Evolutionary conservation across 768 basidiomycete genomes (phyloP).

Genomic region (Gautieria morchelliformis): DNA sequence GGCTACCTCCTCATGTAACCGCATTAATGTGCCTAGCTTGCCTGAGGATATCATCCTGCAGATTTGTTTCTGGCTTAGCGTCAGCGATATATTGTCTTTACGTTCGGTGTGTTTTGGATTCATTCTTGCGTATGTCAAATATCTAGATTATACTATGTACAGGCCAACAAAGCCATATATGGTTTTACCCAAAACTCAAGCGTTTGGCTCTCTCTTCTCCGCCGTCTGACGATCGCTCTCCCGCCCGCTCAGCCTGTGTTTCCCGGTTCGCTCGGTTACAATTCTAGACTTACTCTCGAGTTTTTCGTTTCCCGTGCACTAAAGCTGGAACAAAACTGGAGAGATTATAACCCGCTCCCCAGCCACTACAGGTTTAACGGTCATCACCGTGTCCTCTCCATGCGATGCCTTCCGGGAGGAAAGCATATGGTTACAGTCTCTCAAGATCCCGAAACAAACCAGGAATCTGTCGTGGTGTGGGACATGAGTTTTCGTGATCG

Average conservation of each 20-base stretch:
- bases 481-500: slow-evolving; percentile 4
- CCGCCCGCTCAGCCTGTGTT: background rate
- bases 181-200: background rate
- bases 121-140: background rate
- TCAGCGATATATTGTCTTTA: slow-evolving; percentile 1
- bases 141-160: background rate
- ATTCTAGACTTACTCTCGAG: background rate
- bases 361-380: slow-evolving; percentile 1
- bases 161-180: background rate
- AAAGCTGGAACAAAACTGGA: slow-evolving; percentile 5
- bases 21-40: background rate
- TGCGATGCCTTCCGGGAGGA: slow-evolving; percentile 3
- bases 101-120: background rate
- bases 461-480: slow-evolving; percentile 2
- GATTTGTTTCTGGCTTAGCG: slow-evolving; percentile 2
- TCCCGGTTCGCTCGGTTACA: background rate
- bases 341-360: slow-evolving; percentile 3
- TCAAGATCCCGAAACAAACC: background rate
- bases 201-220: slow-evolving; percentile 7
- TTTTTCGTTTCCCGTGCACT: background rate
- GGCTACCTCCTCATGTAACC: background rate
- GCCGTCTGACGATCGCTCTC: slow-evolving; percentile 1
- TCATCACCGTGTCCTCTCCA: background rate
- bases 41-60: slow-evolving; percentile 6
- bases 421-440: slow-evolving; percentile 6